These are phyloP conservation scores for Apophysomyces elegans DNA, from an alignment of 371 early-diverging fungal species.

Conservation along the genomic window DNA sequence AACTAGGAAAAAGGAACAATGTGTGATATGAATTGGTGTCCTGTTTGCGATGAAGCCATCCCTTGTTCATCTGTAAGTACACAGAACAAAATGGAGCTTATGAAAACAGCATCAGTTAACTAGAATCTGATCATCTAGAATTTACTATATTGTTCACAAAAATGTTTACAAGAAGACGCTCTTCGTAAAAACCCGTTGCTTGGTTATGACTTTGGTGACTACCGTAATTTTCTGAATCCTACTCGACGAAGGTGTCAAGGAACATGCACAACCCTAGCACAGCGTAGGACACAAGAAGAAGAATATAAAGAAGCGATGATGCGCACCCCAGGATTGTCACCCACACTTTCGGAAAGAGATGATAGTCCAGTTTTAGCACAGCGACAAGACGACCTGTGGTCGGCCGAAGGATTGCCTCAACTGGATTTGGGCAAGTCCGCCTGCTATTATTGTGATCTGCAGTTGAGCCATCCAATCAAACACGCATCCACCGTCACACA, in stretches of 20 bases:
- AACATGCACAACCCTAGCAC: background rate
- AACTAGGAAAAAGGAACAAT: conserved; percentile 15
- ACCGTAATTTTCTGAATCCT: conserved; percentile 15
- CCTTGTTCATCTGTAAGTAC: conserved; percentile 27
- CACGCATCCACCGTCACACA: background rate
- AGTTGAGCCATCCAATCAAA: background rate
- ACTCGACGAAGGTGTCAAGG: background rate
- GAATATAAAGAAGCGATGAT: background rate
- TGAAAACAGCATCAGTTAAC: too few species aligned
- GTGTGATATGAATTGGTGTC: conserved; percentile 46
- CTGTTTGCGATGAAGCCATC: conserved; percentile 37
- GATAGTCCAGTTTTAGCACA: conserved; percentile 3
- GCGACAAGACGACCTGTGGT: background rate
- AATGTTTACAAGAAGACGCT: conserved; percentile 23
- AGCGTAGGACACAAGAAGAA: background rate
- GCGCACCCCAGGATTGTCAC: conserved; percentile 1
- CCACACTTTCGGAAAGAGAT: background rate
- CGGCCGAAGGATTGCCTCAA: background rate
- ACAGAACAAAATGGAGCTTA: too few species aligned
- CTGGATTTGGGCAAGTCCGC: conserved; percentile 1
- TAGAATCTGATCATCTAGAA: background rate
- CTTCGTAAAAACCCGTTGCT: conserved; percentile 20
- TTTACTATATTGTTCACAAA: conserved; percentile 13
- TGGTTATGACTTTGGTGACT: conserved; percentile 18
- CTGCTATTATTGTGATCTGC: background rate